Evolutionary conservation across 2,329 filamentous ascomycete species (phyloP), one percentile per base, ranked within the genome.

Genomic region (Iodosphaeria phyllophila): DNA sequence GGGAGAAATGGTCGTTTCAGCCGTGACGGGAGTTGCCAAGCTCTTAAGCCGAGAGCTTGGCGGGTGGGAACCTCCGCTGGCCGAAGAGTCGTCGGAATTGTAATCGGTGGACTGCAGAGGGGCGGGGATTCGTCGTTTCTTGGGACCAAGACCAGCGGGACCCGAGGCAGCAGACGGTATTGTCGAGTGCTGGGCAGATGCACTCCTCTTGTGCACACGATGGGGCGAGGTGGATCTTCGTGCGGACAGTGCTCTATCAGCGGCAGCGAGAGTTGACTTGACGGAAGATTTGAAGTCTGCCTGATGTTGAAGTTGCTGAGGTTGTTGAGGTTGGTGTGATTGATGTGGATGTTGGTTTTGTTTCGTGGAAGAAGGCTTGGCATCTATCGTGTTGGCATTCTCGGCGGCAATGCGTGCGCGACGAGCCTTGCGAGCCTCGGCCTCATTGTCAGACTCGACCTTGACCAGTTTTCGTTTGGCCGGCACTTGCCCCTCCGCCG

Each of bases 1-100:
- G 29, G 77, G 62, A 24, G 79, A 71, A 36, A 72, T 60, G 37
- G 66, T 54, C 38, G 69, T 56, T 30, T 73, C 61, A 35, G 65
- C 55, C 4, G 63, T 60, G 8, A 58, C 54, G 6, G 66, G 62
- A 1, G 64, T 64, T 20, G 60, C 56, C 11, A 71, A 47, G 33
- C 54, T 61, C 23, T 64, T 62, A 26, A 67, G 39, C 32, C 66
- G 68, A 21, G 65, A 64, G 35, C 57, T 64, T 31, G 65, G 61
- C 31, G 63, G 60, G 30, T 65, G 60, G 7, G 66, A 64, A 35
- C 64, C 69, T 18, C 58, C 66, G 38, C 66, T 66, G 11, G 57
- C 59, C 22, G 68, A 67, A 22, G 72, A 71, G 34, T 74, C 62
- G 42, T 77, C 74, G 1, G 73, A 78, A 28, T 70, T 64, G 32